Conservation (phyloP, 768 basidiomycete species). For the Xerocomus brunneocitrinus region DNA sequence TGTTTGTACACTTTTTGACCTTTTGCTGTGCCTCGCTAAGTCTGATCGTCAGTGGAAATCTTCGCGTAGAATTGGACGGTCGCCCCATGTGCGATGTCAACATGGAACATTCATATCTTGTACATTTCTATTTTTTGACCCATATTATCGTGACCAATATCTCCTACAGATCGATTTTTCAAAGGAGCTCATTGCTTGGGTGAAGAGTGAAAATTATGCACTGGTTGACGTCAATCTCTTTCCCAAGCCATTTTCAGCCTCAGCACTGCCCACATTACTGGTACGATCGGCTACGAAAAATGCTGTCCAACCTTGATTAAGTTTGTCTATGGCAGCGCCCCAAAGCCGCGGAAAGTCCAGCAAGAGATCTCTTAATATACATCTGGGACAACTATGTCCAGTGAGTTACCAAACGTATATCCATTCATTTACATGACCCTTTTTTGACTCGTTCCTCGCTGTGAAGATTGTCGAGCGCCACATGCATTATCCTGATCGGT, state of each 20-base stretch:
- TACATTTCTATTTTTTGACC: slow-evolving; percentile 29
- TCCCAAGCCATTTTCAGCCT: slow-evolving; percentile 46
- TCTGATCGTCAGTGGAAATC: slow-evolving; percentile 62
- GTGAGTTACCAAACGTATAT: slow-evolving; percentile 42
- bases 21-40: background rate
- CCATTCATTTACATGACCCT: background rate
- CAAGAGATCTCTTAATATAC: slow-evolving; percentile 65
- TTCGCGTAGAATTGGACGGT: slow-evolving; percentile 78
- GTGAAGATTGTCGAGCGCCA: slow-evolving; percentile 64
- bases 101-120: slow-evolving; percentile 81
- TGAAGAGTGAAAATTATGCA: slow-evolving; percentile 57
- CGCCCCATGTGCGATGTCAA: slow-evolving; percentile 68
- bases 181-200: slow-evolving; percentile 75
- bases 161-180: slow-evolving; percentile 79
- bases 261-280: slow-evolving; percentile 23
- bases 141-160: slow-evolving; percentile 1
- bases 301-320: background rate
- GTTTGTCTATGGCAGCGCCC: slow-evolving; percentile 28
- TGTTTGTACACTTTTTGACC: slow-evolving; percentile 50
- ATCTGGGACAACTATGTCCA: slow-evolving; percentile 96
- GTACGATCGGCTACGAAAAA: slow-evolving; percentile 25
- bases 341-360: slow-evolving; percentile 42
- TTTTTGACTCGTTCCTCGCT: background rate
- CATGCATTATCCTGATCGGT: slow-evolving; percentile 76
- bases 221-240: slow-evolving; percentile 86